phyloP scores from a whole-genome alignment of 371 early-diverging fungal species.

The Mortierella sp. region DNA sequence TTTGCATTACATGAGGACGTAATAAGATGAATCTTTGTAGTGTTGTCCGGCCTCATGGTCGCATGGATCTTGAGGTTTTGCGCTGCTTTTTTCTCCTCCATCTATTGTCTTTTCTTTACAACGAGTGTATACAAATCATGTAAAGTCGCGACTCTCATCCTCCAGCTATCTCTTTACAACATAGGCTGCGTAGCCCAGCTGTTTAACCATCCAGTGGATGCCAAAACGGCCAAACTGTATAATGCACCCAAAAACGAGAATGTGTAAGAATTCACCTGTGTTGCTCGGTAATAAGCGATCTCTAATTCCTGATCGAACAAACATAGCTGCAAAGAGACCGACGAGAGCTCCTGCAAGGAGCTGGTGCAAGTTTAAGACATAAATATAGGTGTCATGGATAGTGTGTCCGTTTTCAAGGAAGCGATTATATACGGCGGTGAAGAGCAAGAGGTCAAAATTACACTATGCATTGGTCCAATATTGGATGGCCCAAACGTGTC shows the following conservation, averaged over 20 bases:
- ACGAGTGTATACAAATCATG: background rate
- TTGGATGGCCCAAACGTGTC: conserved; percentile 79
- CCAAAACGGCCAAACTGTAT: conserved; percentile 48
- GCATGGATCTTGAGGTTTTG: background rate
- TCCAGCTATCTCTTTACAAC: conserved; percentile 33
- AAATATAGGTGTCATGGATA: conserved; percentile 59
- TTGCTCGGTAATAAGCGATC: conserved; percentile 65
- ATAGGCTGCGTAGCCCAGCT: conserved; percentile 34
- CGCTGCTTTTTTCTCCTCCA: conserved; percentile 11
- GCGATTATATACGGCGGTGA: conserved; percentile 68
- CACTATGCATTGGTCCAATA: conserved; percentile 71
- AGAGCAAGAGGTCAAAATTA: conserved; percentile 72
- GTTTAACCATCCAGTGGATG: conserved; percentile 17
- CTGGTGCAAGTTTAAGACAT: conserved; percentile 71
- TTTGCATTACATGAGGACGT: no score
- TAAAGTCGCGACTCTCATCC: conserved; percentile 17
- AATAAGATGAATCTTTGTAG: no score
- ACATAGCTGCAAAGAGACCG: conserved; percentile 63
- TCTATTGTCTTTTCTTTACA: conserved; percentile 1
- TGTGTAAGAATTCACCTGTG: conserved; percentile 63
- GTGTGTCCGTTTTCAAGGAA: conserved; percentile 58
- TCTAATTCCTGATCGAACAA: conserved; percentile 66
- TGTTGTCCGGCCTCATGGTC: background rate
- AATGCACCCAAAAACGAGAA: conserved; percentile 58
- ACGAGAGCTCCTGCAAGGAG: conserved; percentile 61